Conservation (phyloP, 768 basidiomycete genomes). For the Agrocybe chaxingu region DNA sequence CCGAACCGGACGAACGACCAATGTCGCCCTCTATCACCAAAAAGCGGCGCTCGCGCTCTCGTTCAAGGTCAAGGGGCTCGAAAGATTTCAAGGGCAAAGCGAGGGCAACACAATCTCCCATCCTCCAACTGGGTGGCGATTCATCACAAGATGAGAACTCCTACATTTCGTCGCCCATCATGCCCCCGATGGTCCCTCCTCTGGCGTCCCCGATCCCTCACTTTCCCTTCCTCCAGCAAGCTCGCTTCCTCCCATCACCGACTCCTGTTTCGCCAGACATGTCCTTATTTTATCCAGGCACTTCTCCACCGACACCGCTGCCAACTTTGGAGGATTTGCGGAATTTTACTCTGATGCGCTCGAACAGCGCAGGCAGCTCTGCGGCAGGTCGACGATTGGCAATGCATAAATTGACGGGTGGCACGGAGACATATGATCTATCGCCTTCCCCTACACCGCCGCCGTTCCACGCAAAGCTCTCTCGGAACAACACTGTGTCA, state of each 20-base stretch:
- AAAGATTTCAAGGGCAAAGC: conserved; percentile 69
- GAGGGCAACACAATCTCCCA: conserved; percentile 46
- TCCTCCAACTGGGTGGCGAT: conserved; percentile 49
- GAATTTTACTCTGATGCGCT: conserved; percentile 70
- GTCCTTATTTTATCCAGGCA: conserved; percentile 59
- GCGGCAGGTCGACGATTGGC: conserved; percentile 67
- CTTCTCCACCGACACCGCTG: conserved; percentile 64
- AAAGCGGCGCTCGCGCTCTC: conserved; percentile 72
- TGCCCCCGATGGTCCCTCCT: conserved; percentile 33
- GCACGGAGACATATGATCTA: conserved; percentile 61
- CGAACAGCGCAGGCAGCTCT: conserved; percentile 85
- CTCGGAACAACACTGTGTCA: conserved; percentile 78
- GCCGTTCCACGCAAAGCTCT: conserved; percentile 37
- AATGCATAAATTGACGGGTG: conserved; percentile 83
- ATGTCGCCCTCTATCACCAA: conserved; percentile 46
- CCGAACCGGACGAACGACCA: conserved; percentile 35
- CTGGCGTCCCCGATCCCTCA: conserved; percentile 49
- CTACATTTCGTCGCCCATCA: conserved; percentile 29
- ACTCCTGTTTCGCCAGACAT: conserved; percentile 52
- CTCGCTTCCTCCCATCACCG: conserved; percentile 47
- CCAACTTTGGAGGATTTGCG: conserved; percentile 80
- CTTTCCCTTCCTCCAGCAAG: conserved; percentile 42
- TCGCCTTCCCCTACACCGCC: conserved; percentile 57
- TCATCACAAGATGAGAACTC: conserved; percentile 70
- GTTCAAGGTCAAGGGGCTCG: conserved; percentile 75